Conservation (phyloP, 768 basidiomycete genomes). For the Tricholoma sp. region DNA sequence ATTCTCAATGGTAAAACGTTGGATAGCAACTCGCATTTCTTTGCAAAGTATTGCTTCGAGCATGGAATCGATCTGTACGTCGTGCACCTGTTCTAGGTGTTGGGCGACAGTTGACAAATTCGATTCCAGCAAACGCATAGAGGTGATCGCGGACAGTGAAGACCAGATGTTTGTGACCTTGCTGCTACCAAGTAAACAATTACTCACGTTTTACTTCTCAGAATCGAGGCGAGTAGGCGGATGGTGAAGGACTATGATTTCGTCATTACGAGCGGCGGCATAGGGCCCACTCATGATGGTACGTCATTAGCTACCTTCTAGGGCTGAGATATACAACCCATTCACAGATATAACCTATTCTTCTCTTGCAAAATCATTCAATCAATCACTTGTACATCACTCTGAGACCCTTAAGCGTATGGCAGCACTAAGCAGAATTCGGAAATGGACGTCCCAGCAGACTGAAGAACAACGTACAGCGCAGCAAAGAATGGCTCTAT, state of each 20-base stretch:
- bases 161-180: constrained; percentile 69
- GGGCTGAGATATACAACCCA: neutral
- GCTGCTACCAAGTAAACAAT: neutral
- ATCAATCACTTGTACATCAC: constrained; percentile 65
- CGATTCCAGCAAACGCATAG: constrained; percentile 68
- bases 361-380: constrained; percentile 83
- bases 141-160: constrained; percentile 89
- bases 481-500: constrained; percentile 84
- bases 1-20: constrained; percentile 90
- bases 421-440: constrained; percentile 51
- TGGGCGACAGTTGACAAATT: constrained; percentile 17
- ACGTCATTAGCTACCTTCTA: constrained; percentile 10
- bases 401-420: constrained; percentile 75
- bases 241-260: constrained; percentile 83
- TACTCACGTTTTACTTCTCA: constrained; percentile 21
- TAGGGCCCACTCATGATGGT: constrained; percentile 91
- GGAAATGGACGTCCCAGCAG: constrained; percentile 55
- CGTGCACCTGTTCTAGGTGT: neutral
- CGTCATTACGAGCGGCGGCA: constrained; percentile 87
- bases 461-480: constrained; percentile 73
- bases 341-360: constrained; percentile 80
- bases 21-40: constrained; percentile 80
- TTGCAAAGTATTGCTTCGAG: constrained; percentile 87
- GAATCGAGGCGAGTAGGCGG: constrained; percentile 78
- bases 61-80: constrained; percentile 75